These are phyloP conservation scores for Talaromyces verruculosus DNA, from an alignment of 2,329 filamentous ascomycete species.

Conservation along the genomic window DNA sequence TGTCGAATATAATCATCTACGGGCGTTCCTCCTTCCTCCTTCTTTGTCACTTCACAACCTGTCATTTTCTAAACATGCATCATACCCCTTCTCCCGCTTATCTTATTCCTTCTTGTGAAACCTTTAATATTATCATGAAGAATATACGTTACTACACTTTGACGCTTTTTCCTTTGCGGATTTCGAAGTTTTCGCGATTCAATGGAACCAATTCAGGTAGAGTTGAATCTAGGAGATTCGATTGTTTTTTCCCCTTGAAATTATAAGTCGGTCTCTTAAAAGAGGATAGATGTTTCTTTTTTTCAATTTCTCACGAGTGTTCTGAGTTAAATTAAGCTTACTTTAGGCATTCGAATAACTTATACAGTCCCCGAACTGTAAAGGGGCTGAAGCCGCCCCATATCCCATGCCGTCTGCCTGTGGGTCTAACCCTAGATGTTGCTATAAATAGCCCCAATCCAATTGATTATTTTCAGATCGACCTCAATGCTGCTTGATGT, in stretches of 20 bases:
- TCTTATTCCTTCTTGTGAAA: constrained; percentile 1
- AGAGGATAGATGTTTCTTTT: too few relatives aligned
- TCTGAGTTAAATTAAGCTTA: background rate
- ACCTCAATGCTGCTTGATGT: background rate
- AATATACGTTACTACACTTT: background rate
- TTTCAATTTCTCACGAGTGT: background rate
- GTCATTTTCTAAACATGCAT: background rate
- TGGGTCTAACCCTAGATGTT: background rate
- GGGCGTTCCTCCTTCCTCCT: background rate
- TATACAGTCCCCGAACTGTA: background rate
- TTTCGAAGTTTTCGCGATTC: background rate
- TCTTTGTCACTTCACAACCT: background rate
- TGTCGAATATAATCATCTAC: background rate
- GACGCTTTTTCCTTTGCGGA: background rate
- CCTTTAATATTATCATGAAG: constrained; percentile 4
- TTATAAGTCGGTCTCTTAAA: background rate
- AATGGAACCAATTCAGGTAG: background rate
- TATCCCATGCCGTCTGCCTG: background rate
- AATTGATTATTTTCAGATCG: background rate
- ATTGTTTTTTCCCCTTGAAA: too few relatives aligned
- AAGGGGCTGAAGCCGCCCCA: background rate
- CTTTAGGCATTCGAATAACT: background rate
- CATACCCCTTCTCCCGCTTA: constrained; percentile 7
- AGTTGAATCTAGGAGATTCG: background rate
- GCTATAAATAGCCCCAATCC: background rate